phyloP scores from a whole-genome alignment of 2,329 filamentous ascomycete species.

The Claviceps maximensis region DNA sequence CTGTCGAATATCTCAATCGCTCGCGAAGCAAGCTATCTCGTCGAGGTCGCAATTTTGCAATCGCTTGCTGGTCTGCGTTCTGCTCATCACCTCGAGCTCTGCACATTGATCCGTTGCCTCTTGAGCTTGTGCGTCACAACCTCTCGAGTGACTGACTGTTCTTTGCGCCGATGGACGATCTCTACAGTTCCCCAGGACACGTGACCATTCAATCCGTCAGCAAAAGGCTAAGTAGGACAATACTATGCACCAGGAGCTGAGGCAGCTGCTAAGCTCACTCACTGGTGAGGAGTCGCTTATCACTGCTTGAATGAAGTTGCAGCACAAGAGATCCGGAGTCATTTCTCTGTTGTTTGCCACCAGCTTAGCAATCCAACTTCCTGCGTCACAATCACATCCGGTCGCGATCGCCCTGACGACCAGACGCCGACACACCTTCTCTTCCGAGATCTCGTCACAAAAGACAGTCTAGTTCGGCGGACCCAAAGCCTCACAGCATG shows the following conservation, averaged over 20 bases:
- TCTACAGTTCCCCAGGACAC: background rate
- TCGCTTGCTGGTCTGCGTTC: background rate
- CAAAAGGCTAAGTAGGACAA: too few species aligned
- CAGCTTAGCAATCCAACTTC: background rate
- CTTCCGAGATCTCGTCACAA: background rate
- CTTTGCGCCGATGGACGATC: background rate
- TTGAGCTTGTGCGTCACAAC: background rate
- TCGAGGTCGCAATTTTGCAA: background rate
- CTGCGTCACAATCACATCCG: background rate
- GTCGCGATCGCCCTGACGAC: background rate
- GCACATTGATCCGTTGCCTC: background rate
- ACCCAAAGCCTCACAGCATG: slow-evolving; percentile 5
- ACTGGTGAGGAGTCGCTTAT: background rate
- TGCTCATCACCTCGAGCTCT: background rate
- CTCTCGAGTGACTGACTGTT: background rate
- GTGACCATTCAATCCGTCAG: background rate
- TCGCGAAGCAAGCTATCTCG: background rate
- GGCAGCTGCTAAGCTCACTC: too few species aligned
- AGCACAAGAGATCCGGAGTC: background rate
- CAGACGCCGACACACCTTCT: background rate
- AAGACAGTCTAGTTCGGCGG: background rate
- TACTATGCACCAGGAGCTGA: too few species aligned
- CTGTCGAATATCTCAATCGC: background rate
- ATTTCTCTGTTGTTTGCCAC: background rate
- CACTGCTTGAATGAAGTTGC: background rate